A percentile compares a stretch with the other conserved stretches of the same genome.
Evolutionary conservation across 2,329 filamentous ascomycete genomes (phyloP).

Genomic region (Xylaria sp.): DNA sequence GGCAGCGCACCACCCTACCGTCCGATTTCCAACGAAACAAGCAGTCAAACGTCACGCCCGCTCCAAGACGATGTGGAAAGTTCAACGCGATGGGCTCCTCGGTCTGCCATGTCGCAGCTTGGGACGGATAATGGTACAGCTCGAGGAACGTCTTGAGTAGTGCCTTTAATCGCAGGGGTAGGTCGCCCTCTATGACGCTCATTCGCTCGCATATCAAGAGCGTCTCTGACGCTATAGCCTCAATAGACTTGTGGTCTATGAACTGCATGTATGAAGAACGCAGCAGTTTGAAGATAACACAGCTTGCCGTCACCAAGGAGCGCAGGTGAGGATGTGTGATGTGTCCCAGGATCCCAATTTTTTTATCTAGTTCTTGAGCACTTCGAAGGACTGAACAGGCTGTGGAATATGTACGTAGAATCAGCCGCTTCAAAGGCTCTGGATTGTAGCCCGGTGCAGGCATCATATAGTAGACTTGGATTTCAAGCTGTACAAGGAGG

Average conservation of each 20-base stretch:
- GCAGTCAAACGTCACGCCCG: constrained; percentile 63
- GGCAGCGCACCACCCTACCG: constrained; percentile 29
- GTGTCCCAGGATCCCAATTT: constrained; percentile 55
- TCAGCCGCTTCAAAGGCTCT: constrained; percentile 57
- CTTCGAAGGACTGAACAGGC: constrained; percentile 58
- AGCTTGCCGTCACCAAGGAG: constrained; percentile 58
- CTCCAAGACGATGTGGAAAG: constrained; percentile 60
- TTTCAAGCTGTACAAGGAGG: constrained; percentile 62
- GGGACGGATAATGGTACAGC: constrained; percentile 55
- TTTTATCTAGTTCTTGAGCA: constrained; percentile 57
- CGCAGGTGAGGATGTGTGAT: constrained; percentile 63
- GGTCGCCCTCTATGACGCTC: constrained; percentile 61
- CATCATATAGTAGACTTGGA: constrained; percentile 65
- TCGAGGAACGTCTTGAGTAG: constrained; percentile 60
- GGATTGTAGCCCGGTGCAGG: constrained; percentile 54
- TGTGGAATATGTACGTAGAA: constrained; percentile 61
- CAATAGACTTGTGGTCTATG: constrained; percentile 40
- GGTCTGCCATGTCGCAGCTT: constrained; percentile 50
- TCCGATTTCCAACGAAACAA: constrained; percentile 58
- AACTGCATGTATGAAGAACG: constrained; percentile 56
- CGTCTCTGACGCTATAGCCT: constrained; percentile 43
- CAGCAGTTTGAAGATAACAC: constrained; percentile 59
- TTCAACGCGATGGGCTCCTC: constrained; percentile 56
- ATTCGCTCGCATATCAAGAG: constrained; percentile 55
- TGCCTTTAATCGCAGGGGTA: constrained; percentile 57